Percentiles rank a stretch among this genome's conserved stretches.
Evolutionary conservation across 371 early-diverging fungal species (phyloP).

Genomic region (Lichtheimia corymbifera): DNA sequence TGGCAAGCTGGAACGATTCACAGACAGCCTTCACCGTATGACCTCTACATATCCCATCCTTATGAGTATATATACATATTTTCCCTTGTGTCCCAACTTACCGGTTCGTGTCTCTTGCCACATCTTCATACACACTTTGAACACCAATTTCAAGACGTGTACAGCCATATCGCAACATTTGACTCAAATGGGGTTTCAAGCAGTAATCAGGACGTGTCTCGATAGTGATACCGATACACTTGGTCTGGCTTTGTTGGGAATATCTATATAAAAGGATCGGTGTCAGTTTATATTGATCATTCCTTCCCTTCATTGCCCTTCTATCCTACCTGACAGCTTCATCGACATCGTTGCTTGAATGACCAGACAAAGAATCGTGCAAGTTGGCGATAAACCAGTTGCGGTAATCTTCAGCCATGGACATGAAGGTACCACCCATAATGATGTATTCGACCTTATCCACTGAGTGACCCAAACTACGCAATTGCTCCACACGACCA

Average conservation of each 20-base stretch:
- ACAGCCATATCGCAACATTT: constrained; percentile 99
- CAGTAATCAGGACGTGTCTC: constrained; percentile 99
- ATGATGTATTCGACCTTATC: constrained; percentile 99
- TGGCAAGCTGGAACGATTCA: constrained; percentile 96
- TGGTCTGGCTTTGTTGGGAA: constrained; percentile 95
- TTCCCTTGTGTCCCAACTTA: constrained; percentile 12
- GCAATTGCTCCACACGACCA: constrained; percentile 96
- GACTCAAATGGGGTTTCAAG: constrained; percentile 96
- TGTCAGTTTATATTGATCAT: background rate
- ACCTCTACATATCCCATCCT: constrained; percentile 58
- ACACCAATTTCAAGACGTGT: constrained; percentile 99
- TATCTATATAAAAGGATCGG: constrained; percentile 41
- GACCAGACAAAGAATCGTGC: constrained; percentile 98
- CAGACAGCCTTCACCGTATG: constrained; percentile 99
- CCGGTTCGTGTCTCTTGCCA: constrained; percentile 99
- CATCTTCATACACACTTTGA: constrained; percentile 99
- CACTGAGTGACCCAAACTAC: constrained; percentile 94
- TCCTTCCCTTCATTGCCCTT: background rate
- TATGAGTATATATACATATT: background rate
- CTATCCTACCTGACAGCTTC: constrained; percentile 87
- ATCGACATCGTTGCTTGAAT: constrained; percentile 89
- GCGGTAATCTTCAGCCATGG: constrained; percentile 93
- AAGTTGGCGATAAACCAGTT: constrained; percentile 97
- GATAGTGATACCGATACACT: constrained; percentile 99
- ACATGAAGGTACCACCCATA: constrained; percentile 99